Percentiles rank a stretch among this genome's conserved stretches.
phyloP scores from a whole-genome alignment of 1,139 yeast species.

The Yamadazyma epiphylla region DNA sequence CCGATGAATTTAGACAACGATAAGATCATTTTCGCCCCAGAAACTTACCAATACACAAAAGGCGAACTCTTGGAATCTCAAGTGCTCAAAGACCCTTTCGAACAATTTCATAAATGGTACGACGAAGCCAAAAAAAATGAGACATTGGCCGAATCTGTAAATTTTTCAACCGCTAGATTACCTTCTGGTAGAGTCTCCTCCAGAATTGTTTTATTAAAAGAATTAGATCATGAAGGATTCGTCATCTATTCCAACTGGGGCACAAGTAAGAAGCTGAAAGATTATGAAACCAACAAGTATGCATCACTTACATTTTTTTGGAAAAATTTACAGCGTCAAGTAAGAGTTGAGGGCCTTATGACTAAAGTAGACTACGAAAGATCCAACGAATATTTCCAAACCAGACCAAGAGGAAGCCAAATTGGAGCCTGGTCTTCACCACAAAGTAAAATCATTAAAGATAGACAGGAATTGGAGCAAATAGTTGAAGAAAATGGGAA shows the following conservation, averaged over 20 bases:
- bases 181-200: constrained; percentile 88
- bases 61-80: constrained; percentile 54
- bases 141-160: constrained; percentile 71
- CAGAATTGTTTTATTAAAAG: constrained; percentile 81
- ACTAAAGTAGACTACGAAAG: constrained; percentile 73
- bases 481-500: constrained; percentile 45
- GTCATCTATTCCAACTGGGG: constrained; percentile 93
- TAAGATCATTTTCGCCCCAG: constrained; percentile 63
- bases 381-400: constrained; percentile 70
- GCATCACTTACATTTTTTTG: constrained; percentile 91
- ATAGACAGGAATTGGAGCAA: constrained; percentile 61
- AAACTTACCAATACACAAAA: constrained; percentile 84
- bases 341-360: constrained; percentile 83
- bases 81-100: constrained; percentile 58
- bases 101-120: constrained; percentile 83
- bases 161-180: constrained; percentile 78
- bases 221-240: constrained; percentile 79
- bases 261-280: constrained; percentile 74
- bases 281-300: constrained; percentile 64
- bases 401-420: constrained; percentile 89
- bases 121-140: constrained; percentile 56
- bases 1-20: constrained; percentile 10
- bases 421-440: constrained; percentile 98
- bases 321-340: constrained; percentile 88
- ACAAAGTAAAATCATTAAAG: constrained; percentile 60